phyloP scores from a whole-genome alignment of 164 flowering plant genomes.

The Paratinospora sagittata region DNA sequence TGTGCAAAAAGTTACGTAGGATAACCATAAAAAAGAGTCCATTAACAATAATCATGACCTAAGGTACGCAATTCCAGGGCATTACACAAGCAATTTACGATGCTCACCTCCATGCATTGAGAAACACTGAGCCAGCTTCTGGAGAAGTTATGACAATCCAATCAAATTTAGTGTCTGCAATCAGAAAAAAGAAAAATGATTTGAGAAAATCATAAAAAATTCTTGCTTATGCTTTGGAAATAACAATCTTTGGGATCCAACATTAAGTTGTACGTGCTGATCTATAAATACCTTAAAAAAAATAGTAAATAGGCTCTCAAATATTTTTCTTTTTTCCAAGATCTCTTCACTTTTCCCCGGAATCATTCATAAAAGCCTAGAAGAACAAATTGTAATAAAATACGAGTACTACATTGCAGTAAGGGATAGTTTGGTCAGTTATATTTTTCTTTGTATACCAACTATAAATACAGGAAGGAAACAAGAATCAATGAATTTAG shows the following conservation, averaged over 20 bases:
- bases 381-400: background rate
- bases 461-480: background rate
- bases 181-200: background rate
- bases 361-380: background rate
- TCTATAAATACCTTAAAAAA: background rate
- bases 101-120: conserved; percentile 92
- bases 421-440: background rate
- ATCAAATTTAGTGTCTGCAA: conserved; percentile 57
- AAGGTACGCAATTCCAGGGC: background rate
- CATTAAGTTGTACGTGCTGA: background rate
- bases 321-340: background rate
- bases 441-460: background rate
- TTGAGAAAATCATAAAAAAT: background rate
- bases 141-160: conserved; percentile 96
- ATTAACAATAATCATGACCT: background rate
- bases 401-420: background rate
- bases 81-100: conserved; percentile 1
- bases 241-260: background rate
- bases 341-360: no score
- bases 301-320: background rate
- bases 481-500: background rate
- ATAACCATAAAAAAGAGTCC: background rate
- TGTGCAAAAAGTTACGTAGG: background rate
- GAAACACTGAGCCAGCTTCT: conserved; percentile 85
- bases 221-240: background rate